phyloP scores from a whole-genome alignment of 1,139 yeast species.

The Meyerozyma elateridarum region DNA sequence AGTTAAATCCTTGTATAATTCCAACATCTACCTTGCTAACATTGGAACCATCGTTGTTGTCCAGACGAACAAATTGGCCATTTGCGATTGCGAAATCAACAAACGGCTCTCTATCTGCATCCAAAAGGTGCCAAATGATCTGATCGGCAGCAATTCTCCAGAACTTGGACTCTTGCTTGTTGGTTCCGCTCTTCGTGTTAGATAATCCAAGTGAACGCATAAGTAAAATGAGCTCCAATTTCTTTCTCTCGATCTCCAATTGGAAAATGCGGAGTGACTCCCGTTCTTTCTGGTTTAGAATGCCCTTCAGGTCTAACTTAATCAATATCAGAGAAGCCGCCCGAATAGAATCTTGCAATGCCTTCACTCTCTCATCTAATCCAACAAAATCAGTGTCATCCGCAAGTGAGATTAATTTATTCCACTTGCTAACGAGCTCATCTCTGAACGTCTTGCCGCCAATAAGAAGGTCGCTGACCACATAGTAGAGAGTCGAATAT shows the following conservation, averaged over 20 bases:
- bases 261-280: constrained; percentile 38
- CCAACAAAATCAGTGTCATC: constrained; percentile 61
- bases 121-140: constrained; percentile 66
- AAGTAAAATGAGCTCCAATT: constrained; percentile 57
- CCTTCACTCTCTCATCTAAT: constrained; percentile 47
- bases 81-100: constrained; percentile 67
- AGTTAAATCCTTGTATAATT: constrained; percentile 69
- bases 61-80: constrained; percentile 57
- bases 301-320: constrained; percentile 32
- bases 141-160: constrained; percentile 54
- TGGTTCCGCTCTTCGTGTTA: constrained; percentile 29
- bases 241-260: constrained; percentile 52
- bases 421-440: constrained; percentile 53
- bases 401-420: constrained; percentile 62
- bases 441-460: constrained; percentile 62
- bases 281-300: constrained; percentile 22
- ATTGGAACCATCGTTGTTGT: constrained; percentile 50
- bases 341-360: constrained; percentile 54
- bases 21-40: constrained; percentile 55
- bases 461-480: constrained; percentile 60
- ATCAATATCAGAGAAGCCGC: constrained; percentile 41
- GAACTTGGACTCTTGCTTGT: constrained; percentile 23
- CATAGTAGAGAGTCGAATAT: constrained; percentile 60
- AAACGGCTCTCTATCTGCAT: constrained; percentile 52
- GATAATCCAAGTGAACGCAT: constrained; percentile 64